Evolutionary conservation across 371 early-diverging fungal species (phyloP), one percentile per base, ranked within the genome.

Genomic region (Gilbertella persicaria): DNA sequence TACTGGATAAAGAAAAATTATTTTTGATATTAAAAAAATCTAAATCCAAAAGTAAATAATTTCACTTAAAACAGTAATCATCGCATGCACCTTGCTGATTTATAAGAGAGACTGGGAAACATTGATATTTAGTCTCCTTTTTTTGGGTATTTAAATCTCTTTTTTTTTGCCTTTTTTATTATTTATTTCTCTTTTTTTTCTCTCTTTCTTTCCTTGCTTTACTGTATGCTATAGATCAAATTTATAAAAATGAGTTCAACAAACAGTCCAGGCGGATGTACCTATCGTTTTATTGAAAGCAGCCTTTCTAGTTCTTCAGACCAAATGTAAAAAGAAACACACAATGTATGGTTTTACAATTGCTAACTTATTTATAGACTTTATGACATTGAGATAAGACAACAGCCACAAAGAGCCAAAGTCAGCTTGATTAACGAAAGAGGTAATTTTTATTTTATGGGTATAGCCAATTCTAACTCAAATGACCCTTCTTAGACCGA

Each of bases 371-470:
- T 28, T 28, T 28, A 28, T 5, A 28, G 28, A 5, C 4, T 28
- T 29, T 50, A 58, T 19, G 35, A 37, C 36, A 38, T 50, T 2
- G 30, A 24, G n/a, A 29, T 54, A 49, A 58, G 64, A 37, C 64
- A 63, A 20, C 59, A 63, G 19, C 64, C 64, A 10, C 23, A 53
- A 36, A 20, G 58, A 53, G 66, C 66, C 23, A 67, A 67, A 55
- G 45, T 58, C 3, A 47, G 51, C 19, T 6, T 46, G 17, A 39
- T 45, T 5, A 72, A 66, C 20, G 71, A 76, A 47, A 68, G 68
- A 64, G 73, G 73, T 73, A 68, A 50, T 13, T 6, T 9, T 35
- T 33, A 5, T 14, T 23, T 42, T 1, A 7, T 4, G 4, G 13
- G 9, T 9, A 23, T 21, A 20, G 33, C 33, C 13, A 42, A 13